These are phyloP conservation scores for Carpinus fangiana DNA, from an alignment of 306 rosid genomes.

Conservation along the genomic window DNA sequence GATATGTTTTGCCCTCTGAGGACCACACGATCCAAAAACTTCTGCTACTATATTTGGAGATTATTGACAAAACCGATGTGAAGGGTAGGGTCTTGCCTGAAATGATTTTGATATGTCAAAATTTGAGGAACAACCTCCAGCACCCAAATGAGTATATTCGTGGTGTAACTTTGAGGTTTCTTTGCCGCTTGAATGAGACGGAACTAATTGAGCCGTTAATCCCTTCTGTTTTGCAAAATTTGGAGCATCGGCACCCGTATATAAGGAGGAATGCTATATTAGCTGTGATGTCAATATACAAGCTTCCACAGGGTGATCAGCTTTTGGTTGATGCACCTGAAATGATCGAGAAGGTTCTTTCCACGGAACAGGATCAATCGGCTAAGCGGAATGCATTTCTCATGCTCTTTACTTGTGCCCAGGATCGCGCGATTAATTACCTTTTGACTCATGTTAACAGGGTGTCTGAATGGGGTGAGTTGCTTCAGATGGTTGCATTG, in stretches of 20 bases:
- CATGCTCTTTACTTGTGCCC: slow-evolving; percentile 87
- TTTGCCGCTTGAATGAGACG: slow-evolving; percentile 81
- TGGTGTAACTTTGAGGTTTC: slow-evolving; percentile 86
- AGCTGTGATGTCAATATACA: slow-evolving; percentile 79
- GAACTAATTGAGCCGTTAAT: slow-evolving; percentile 90
- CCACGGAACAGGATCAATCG: slow-evolving; percentile 74
- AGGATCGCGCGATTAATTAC: slow-evolving; percentile 79
- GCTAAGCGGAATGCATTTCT: slow-evolving; percentile 90
- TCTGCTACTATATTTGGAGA: slow-evolving; percentile 89
- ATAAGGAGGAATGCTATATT: slow-evolving; percentile 81
- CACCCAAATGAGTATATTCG: slow-evolving; percentile 94
- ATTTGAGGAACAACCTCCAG: slow-evolving; percentile 86
- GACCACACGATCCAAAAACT: slow-evolving; percentile 97
- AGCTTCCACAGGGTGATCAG: slow-evolving; percentile 86
- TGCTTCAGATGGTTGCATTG: slow-evolving; percentile 86
- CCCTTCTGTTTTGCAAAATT: slow-evolving; percentile 75
- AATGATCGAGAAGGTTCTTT: slow-evolving; percentile 71
- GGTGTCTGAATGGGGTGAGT: slow-evolving; percentile 84
- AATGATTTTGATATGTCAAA: slow-evolving; percentile 96
- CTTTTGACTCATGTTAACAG: slow-evolving; percentile 64
- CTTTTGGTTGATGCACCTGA: slow-evolving; percentile 83
- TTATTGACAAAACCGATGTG: slow-evolving; percentile 88
- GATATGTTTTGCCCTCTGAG: slow-evolving; percentile 90
- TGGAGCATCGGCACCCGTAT: slow-evolving; percentile 92
- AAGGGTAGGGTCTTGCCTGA: slow-evolving; percentile 85